A percentile compares a stretch with the other conserved stretches of the same genome.
These are phyloP conservation scores for Gaeumannomyces sp. DNA, from an alignment of 2,329 filamentous ascomycete genomes.

Conservation along the genomic window DNA sequence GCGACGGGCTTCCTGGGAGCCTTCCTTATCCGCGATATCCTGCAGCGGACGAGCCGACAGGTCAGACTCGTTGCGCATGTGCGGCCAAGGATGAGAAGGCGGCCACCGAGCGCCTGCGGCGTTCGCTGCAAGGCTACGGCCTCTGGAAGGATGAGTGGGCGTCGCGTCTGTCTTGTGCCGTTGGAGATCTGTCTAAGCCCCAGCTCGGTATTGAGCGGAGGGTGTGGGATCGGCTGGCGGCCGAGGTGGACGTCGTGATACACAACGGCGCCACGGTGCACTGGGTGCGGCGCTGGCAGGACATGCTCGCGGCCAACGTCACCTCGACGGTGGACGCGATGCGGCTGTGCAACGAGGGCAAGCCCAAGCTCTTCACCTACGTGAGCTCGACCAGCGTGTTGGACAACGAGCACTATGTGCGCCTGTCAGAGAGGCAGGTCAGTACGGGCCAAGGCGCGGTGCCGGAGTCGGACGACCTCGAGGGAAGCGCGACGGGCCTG, in stretches of 20 bases:
- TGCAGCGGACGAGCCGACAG: conserved; percentile 50
- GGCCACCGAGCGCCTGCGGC: conserved; percentile 58
- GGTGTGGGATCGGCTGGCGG: conserved; percentile 58
- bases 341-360: conserved; percentile 67
- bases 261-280: conserved; percentile 81
- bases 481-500: conserved; percentile 69
- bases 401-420: conserved; percentile 75
- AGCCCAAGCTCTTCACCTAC: conserved; percentile 74
- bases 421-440: conserved; percentile 59
- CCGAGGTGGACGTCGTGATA: conserved; percentile 65
- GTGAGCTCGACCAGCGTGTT: conserved; percentile 78
- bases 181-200: conserved; percentile 68
- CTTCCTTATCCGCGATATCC: conserved; percentile 69
- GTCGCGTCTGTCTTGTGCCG: conserved; percentile 57
- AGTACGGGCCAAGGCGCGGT: conserved; percentile 58
- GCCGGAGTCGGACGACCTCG: conserved; percentile 69
- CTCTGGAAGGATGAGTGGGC: conserved; percentile 70
- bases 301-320: conserved; percentile 70
- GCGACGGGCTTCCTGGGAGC: conserved; percentile 86
- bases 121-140: conserved; percentile 68
- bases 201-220: conserved; percentile 64
- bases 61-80: conserved; percentile 69
- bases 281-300: conserved; percentile 74
- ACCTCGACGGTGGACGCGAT: conserved; percentile 72
- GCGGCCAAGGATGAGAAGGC: conserved; percentile 57